Evolutionary conservation across 495 filamentous ascomycete genomes (phyloP), one percentile per base, ranked within the genome.

Genomic region (Neurospora tetrasperma): DNA sequence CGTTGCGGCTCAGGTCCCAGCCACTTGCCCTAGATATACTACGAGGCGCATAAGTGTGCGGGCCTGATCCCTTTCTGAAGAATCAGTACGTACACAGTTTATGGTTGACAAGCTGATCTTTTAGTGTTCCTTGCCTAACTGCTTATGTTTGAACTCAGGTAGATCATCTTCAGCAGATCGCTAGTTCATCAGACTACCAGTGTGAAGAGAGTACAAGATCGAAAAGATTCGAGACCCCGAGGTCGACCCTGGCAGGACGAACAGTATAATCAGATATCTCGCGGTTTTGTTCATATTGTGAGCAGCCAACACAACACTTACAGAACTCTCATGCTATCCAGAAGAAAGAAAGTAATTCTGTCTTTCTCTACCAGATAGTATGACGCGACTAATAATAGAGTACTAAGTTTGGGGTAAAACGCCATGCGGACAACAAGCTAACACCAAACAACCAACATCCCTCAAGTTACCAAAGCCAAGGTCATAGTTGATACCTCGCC

Each of bases 351-450:
- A 27, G 54, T 66, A 18, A 66, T 35, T 66, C 35, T 35, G 54
- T 66, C 54, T 66, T 66, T 66, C 54, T 35, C 54, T 66, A 66
- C 54, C 54, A 66, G 35, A 35, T 66, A 66, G 54, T 66, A 35
- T 66, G 54, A 66, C 54, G 54, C 16, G 31, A 66, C 27, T 66
- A 66, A 66, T 66, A 66, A 66, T 66, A 35, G 27, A 66, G 54
- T 66, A 66, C 54, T 66, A 66, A 66, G 54, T 35, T 66, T 66
- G 54, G 54, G 54, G 54, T 35, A 66, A 66, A 66, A 66, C 54
- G 54, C 54, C 54, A 66, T 66, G 54, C 27, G 54, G 27, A 66
- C 27, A 66, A 66, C 54, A 66, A 66, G 54, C 54, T 66, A 66
- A 66, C 54, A 66, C 54, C 54, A 66, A 66, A 66, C 27, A 66